These are phyloP conservation scores for Multifurca ochricompacta DNA, from an alignment of 768 basidiomycete species.

Conservation along the genomic window DNA sequence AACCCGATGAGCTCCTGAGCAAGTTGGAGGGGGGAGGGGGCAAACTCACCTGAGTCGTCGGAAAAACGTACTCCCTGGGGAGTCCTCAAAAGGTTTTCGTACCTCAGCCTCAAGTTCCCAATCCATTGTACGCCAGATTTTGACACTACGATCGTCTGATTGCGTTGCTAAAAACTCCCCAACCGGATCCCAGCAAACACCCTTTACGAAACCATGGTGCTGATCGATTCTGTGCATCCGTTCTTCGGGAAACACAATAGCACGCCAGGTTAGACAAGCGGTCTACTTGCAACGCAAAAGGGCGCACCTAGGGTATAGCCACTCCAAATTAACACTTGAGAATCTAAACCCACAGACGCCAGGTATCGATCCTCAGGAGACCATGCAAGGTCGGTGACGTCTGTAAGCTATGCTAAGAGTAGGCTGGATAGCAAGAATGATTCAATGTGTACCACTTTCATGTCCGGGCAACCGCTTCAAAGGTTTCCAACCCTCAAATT, in stretches of 20 bases:
- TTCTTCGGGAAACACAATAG: constrained; percentile 38
- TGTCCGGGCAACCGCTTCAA: constrained; percentile 88
- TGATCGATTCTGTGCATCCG: constrained; percentile 75
- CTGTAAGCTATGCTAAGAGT: constrained; percentile 33
- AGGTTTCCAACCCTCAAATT: constrained; percentile 98
- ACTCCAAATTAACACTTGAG: constrained; percentile 88
- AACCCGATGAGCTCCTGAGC: neutral
- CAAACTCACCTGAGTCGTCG: constrained; percentile 65
- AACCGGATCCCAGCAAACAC: constrained; percentile 97
- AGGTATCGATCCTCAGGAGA: constrained; percentile 86
- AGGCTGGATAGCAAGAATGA: constrained; percentile 2
- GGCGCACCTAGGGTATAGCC: constrained; percentile 77
- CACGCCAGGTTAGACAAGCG: neutral
- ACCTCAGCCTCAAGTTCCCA: constrained; percentile 85
- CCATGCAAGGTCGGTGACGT: constrained; percentile 95
- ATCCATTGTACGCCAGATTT: constrained; percentile 92
- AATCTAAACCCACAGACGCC: constrained; percentile 91
- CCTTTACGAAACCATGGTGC: constrained; percentile 96
- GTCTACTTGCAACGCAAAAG: neutral
- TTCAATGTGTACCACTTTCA: constrained; percentile 65
- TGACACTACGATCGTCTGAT: constrained; percentile 93
- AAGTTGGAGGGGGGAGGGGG: neutral
- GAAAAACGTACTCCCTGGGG: constrained; percentile 93
- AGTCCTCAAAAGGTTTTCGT: constrained; percentile 85
- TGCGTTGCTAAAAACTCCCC: constrained; percentile 97